Base-by-base conservation (phyloP, 2,329 filamentous ascomycete genomes). In the Aspergillus floridensis region DNA sequence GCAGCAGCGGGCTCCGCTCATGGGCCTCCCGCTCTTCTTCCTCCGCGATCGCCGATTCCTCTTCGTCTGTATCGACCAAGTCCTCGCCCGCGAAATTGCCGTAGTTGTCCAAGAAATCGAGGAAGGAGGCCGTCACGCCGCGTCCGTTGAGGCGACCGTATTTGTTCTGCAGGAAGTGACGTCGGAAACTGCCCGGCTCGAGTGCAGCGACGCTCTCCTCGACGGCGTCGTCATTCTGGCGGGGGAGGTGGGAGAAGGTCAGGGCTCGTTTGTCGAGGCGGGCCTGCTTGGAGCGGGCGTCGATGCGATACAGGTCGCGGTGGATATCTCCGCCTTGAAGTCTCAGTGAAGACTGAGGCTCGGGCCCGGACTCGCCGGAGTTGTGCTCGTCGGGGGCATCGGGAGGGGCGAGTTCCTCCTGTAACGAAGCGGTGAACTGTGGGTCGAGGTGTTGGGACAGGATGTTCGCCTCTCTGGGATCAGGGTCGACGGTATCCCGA, bases 241-340 rank as follows among this genome's bases (percentile, higher is more conserved):
- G 56, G 2, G 58, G 60, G 1, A 82, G 78, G 64, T 85, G 78
- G 52, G 89, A 87, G 67, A 92, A 92, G 0, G 88, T 91, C 56
- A 83, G 83, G 16, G 89, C 81, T 62, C 89, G 83, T 68, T 85
- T 78, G 65, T 77, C 79, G 72, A 74, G 77, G 67, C 68, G 82
- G 73, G 72, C 76, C 44, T 61, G 66, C 38, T 68, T 68, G 5
- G 67, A 64, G 44, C 85, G 80, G 16, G 86, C 85, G 62, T 88
- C 86, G 66, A 91, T 86, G 70, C 86, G 89, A 81, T 90, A 93
- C 35, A 93, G 83, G 67, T 91, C 88, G 35, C 90, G 86, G 71
- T 92, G 89, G 22, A 93, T 88, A 68, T 93, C 90, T 46, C 90
- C 90, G 54, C 90, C 90, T 69, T 89, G 89, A 3, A 92, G 80